Percentiles rank a stretch among this genome's conserved stretches.
These are phyloP conservation scores for Stachybotrys chartarum DNA, from an alignment of 2,329 filamentous ascomycete genomes.

Conservation along the genomic window DNA sequence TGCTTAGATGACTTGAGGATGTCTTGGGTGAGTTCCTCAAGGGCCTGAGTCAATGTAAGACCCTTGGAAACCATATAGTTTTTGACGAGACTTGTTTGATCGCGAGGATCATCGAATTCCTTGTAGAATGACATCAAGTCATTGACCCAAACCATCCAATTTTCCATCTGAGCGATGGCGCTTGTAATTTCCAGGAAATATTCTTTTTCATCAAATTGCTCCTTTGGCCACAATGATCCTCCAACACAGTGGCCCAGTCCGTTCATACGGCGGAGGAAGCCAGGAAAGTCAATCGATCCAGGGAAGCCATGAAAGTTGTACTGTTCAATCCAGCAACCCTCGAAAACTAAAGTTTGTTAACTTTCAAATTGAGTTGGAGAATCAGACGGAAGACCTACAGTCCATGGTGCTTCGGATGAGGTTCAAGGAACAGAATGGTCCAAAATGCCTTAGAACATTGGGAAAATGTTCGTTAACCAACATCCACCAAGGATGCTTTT, in stretches of 20 bases:
- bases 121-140: constrained; percentile 15
- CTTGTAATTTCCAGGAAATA: constrained; percentile 10
- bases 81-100: constrained; percentile 12
- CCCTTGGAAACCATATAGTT: constrained; percentile 7
- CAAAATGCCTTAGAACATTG: constrained; percentile 10
- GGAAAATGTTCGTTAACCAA: constrained; percentile 11
- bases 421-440: constrained; percentile 9
- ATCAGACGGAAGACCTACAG: constrained; percentile 2
- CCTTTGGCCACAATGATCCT: constrained; percentile 7
- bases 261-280: constrained; percentile 12
- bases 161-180: constrained; percentile 11
- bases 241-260: constrained; percentile 11
- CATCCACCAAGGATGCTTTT: constrained; percentile 9
- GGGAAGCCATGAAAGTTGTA: constrained; percentile 11
- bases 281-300: constrained; percentile 9
- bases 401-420: constrained; percentile 10
- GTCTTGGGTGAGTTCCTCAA: constrained; percentile 10
- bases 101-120: constrained; percentile 10
- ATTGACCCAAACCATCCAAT: constrained; percentile 11
- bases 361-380: no score
- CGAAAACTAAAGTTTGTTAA: constrained; percentile 4
- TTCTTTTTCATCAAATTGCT: constrained; percentile 7
- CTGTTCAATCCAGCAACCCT: constrained; percentile 15
- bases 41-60: constrained; percentile 6
- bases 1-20: constrained; percentile 7